Base-by-base conservation (phyloP, 331 rosid species). In the Cydonia oblonga region DNA sequence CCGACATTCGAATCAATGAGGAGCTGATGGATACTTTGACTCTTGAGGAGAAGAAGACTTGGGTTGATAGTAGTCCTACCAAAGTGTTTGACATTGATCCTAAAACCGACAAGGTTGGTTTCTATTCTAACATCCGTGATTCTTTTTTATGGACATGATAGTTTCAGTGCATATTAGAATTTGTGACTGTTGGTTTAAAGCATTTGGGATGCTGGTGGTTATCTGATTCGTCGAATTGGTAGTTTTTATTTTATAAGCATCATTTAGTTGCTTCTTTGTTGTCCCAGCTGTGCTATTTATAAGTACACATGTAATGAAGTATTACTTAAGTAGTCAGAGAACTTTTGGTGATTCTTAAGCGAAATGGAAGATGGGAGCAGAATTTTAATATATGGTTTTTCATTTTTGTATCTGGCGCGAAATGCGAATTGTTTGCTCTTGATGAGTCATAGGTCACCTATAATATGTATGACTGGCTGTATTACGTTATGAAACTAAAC, bases 41-140 rank as follows among this genome's bases (percentile, higher is more conserved):
- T 2, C 84, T 84, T 1, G 92, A 91, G 74, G 97, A 91, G 83
- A 93, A 89, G 78, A 81, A 12, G 73, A 85, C 82, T 62, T 91
- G 93, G 98, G 83, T 95, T 75, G 99, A 89, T 3, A 95, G 99
- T 75, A 79, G 93, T 77, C 97, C 99, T 16, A 91, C 99, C 53
- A 90, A 64, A 35, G 97, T 91, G 15, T 95, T 95, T 71, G 97
- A 89, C 3, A 65, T 95, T 73, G 93, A 91, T 78, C 80, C 54
- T 49, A 49, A 54, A 11, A 95, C 92, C 0, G 89, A 88, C 29
- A 93, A 95, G 99, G 99, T 95, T 76, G 51, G 69, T 54, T 49
- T 61, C 67, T 64, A 5, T 72, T 22, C 73, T 71, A 32, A 24
- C 56, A 24, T 40, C 4, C 51, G 6, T 32, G 16, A 6, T 73